Conservation (phyloP, 495 filamentous ascomycete species). For the Penicillium macrosclerotiorum region DNA sequence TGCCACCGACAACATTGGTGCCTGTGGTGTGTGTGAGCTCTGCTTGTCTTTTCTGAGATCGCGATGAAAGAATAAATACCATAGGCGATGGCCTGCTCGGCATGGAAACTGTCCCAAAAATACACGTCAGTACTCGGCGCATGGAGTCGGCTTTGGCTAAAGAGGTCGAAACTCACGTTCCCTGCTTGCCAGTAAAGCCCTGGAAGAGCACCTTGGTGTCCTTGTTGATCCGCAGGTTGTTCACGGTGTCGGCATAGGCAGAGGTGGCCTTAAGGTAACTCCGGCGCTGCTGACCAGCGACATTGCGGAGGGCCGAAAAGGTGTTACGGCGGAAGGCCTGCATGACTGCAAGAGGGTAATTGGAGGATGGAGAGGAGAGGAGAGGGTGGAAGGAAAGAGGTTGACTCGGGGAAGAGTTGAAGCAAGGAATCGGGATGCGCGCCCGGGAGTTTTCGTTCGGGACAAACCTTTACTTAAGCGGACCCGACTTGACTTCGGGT, state of each 20-base stretch:
- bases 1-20: conserved; percentile 96
- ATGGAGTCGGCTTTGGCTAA: neutral
- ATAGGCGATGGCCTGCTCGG: conserved; percentile 95
- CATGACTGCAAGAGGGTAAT: conserved; percentile 39
- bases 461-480: conserved; percentile 47
- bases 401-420: conserved; percentile 22
- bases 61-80: conserved; percentile 53
- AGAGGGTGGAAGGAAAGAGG: conserved; percentile 19
- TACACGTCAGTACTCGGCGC: conserved; percentile 40
- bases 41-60: conserved; percentile 14
- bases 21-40: conserved; percentile 57
- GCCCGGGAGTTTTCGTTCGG: conserved; percentile 41
- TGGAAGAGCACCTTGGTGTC: conserved; percentile 96
- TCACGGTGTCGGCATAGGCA: conserved; percentile 76
- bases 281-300: conserved; percentile 54
- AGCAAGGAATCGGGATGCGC: conserved; percentile 29
- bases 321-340: conserved; percentile 54
- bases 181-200: conserved; percentile 97
- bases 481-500: conserved; percentile 35
- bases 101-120: conserved; percentile 77
- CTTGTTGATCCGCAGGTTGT: conserved; percentile 87
- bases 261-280: conserved; percentile 65
- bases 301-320: conserved; percentile 47
- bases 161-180: conserved; percentile 69
- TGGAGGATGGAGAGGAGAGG: conserved; percentile 21